Conservation (phyloP, 2,329 filamentous ascomycete species). For the Alternaria incomplexa region DNA sequence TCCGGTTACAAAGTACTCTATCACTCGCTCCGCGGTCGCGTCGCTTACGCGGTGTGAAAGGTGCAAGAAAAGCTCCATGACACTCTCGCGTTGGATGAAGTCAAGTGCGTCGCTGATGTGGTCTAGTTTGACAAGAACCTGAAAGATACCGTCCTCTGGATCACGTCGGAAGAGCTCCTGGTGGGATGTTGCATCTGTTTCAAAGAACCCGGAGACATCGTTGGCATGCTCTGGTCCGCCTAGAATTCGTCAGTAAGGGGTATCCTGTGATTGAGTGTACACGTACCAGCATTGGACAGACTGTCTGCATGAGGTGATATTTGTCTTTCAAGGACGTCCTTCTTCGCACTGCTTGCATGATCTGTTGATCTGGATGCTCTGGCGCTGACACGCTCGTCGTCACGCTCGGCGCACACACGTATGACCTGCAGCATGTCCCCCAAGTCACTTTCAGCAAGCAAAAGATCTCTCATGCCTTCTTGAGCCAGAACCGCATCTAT, state of each 20-base stretch:
- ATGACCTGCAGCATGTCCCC: conserved; percentile 65
- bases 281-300: conserved; percentile 11
- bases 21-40: conserved; percentile 66
- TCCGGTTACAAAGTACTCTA: conserved; percentile 72
- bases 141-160: conserved; percentile 33
- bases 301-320: conserved; percentile 12
- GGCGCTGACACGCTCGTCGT: conserved; percentile 32
- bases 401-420: conserved; percentile 56
- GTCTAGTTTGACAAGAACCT: conserved; percentile 38
- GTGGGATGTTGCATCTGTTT: conserved; percentile 7
- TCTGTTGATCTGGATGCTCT: conserved; percentile 14
- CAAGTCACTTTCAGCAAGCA: conserved; percentile 73
- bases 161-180: conserved; percentile 20
- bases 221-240: conserved; percentile 18
- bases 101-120: conserved; percentile 48
- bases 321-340: conserved; percentile 21
- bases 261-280: not conserved
- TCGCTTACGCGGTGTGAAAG: conserved; percentile 69
- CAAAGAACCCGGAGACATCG: conserved; percentile 20
- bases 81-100: conserved; percentile 68
- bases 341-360: conserved; percentile 55
- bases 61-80: conserved; percentile 70
- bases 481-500: conserved; percentile 48
- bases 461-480: conserved; percentile 60
- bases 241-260: conserved; percentile 6